Evolutionary conservation across 768 basidiomycete genomes (phyloP), one percentile per base, ranked within the genome.

Genomic region (Filobasidium floriforme): DNA sequence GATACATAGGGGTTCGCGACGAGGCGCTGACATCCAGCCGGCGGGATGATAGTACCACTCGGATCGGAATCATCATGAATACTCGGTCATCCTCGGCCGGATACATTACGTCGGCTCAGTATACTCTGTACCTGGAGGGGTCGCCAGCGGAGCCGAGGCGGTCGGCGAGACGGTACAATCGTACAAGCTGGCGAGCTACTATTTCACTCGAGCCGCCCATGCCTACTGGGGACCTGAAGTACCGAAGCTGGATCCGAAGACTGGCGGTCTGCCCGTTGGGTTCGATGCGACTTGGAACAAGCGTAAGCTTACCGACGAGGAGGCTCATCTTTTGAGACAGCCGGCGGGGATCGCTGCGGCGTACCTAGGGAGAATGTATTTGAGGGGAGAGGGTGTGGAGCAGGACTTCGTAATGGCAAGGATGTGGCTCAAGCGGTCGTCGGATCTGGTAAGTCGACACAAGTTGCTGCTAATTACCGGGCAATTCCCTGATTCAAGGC

Each of bases 91-190:
- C 18, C 84, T 98, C 1, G 96, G 92, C n/a, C 88, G 90, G 79
- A 89, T 98, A 11, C 94, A 88, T 80, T 98, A 99, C 74, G 89
- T 92, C 75, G 96, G 96, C 19, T 92, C 89, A 66, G 88, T 97
- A 41, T 97, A 96, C 73, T 82, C 84, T 6, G 81, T 85, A 11
- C 77, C 82, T 15, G 91, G 91, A 2, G 93, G 94, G 11, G 86
- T 89, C 46, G 85, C 84, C 1, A 92, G 89, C 1, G 90, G 92
- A 18, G 89, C 89, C 28, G 90, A 94, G 79, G 90, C 90, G n/a
- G 91, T 92, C 29, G 91, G 90, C 9, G 86, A 86, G n/a, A 84
- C 96, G 14, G 85, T 87, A 0, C 85, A 88, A 54, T 89, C 90
- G 75, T 94, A 85, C 76, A 80, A 80, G 22, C 82, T 85, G 32